Base-by-base conservation (phyloP, 768 basidiomycete genomes). In the Pisolithus tinctorius region DNA sequence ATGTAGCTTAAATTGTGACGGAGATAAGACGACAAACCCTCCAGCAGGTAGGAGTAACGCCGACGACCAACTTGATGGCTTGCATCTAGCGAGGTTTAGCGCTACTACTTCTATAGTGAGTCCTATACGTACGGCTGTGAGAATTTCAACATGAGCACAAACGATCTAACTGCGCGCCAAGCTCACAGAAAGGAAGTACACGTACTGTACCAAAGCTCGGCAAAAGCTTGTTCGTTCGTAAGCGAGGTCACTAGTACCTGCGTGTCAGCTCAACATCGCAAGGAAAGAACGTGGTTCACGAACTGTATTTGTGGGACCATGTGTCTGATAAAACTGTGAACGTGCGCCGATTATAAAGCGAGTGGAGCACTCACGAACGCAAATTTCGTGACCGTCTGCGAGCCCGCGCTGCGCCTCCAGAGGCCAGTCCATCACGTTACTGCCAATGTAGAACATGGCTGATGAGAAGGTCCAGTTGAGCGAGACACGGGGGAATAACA, bases 131-230 rank as follows among this genome's bases (percentile, higher is more conserved):
- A 66, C 67, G 9, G 65, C 65, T 68, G 48, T 4, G 4, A 34
- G 29, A n/a, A 30, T 20, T 31, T 31, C 11, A 26, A 26, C 20
- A n/a, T 10, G 6, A 41, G 17, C 8, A 25, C 17, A 10, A 10
- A 20, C 14, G 17, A 53, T 4, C 38, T 38, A 38, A 6, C 45
- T 14, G 34, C 56, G 25, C 23, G 29, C 29, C 3, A 43, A 27
- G 5, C 0, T 16, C 25, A 13, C 29, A 20, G 20, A 23, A 4
- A 29, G 4, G 6, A 8, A 48, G 9, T 20, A 16, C 20, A 65
- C 79, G 34, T 58, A 78, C 80, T 81, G 67, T 88, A 92, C 52
- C 83, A 88, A 14, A 92, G 71, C 65, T 92, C 88, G 3, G 87
- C 88, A 52, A 89, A 87, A 6, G 80, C 84, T 54, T 84, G 69